Percentiles rank a stretch among this genome's conserved stretches.
These are phyloP conservation scores for Radiomyces spectabilis DNA, from an alignment of 192 early-diverging fungal genomes.

Conservation along the genomic window DNA sequence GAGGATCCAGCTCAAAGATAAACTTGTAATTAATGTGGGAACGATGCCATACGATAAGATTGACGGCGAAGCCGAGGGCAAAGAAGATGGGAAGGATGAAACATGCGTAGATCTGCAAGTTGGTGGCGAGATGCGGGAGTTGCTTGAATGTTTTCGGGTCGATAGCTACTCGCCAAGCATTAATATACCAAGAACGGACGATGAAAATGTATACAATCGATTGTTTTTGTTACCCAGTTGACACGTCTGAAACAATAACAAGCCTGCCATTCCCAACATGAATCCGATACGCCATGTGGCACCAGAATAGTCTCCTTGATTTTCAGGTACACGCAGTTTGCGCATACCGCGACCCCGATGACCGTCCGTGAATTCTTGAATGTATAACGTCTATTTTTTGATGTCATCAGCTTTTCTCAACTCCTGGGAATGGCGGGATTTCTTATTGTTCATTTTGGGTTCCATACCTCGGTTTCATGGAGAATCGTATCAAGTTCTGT, in stretches of 20 bases:
- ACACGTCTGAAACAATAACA: constrained; percentile 38
- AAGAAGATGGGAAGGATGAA: constrained; percentile 55
- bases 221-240: constrained; percentile 15
- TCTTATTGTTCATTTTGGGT: not conserved
- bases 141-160: not conserved
- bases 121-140: constrained; percentile 13
- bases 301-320: constrained; percentile 3
- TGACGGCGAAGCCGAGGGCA: constrained; percentile 53
- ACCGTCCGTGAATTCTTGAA: constrained; percentile 57
- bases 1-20: constrained; percentile 72
- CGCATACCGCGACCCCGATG: constrained; percentile 55
- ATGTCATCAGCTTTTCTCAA: not conserved
- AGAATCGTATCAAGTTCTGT: constrained; percentile 46
- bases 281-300: constrained; percentile 47
- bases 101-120: constrained; percentile 59
- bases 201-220: not conserved
- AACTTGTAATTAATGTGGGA: constrained; percentile 75
- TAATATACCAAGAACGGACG: not conserved
- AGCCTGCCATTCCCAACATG: constrained; percentile 50
- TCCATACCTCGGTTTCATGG: constrained; percentile 51
- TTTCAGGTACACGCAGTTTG: constrained; percentile 51
- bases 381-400: constrained; percentile 40
- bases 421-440: not conserved
- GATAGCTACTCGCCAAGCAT: not conserved
- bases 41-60: constrained; percentile 55